Base-by-base conservation (phyloP, 345 rosid species). In the Aquilaria sinensis region DNA sequence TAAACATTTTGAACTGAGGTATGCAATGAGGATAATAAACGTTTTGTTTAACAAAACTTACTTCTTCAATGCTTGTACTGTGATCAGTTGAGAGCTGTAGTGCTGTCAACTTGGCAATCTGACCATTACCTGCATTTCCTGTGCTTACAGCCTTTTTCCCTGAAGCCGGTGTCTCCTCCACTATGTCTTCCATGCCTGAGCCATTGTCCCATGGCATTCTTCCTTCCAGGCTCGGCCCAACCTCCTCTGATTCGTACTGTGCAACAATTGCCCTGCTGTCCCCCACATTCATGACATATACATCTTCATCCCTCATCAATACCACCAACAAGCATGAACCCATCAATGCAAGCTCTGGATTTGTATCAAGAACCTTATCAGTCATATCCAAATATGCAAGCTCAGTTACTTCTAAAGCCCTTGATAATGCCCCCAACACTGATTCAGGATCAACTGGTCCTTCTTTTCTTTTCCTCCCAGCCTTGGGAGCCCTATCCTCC, bases 261-360 rank as follows among this genome's bases (percentile, higher is more conserved):
- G 99, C 97, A 59, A 93, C 94, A 72, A 93, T 83, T 52, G 97
- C 97, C 69, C 99, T 83, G 68, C 99, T 90, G 77, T 93, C 99
- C 67, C 99, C 97, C 67, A 93, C 85, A 72, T 93, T 90, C 99
- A 93, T 93, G 67, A 88, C 90, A 70, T 90, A 93, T 34, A 88
- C 97, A 72, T 93, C 99, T 66, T 88, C 99, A 57, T 88, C 97
- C 69, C 97, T 85, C 99, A 93, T 93, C 75, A 93, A 64, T 29
- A 75, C 97, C 61, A 86, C 99, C 74, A 93, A 77, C 70, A 93
- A 78, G 67, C 99, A 93, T 0, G 96, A 93, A 48, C 99, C 99
- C 99, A 93, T 93, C 72, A 93, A 78, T 14, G 97, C 99, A 60
- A 93, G 82, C 85, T 93, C 99, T 0, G 97, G 97, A 77, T 93